Conservation (phyloP, 441 rosid species). For the Eruca vesicaria region DNA sequence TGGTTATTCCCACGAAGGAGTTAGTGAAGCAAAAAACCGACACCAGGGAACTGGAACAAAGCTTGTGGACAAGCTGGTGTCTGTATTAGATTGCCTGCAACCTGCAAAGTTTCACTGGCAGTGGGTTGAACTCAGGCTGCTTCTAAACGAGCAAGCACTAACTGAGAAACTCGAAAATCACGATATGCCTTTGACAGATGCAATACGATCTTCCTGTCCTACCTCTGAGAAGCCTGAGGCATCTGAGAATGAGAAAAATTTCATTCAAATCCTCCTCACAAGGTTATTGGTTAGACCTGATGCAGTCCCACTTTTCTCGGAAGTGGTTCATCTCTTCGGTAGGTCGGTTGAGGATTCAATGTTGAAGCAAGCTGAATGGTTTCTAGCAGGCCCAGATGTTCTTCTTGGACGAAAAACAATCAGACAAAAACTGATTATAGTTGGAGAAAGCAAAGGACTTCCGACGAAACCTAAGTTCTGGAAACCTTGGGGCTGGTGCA, state of each 20-base stretch:
- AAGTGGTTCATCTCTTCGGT: conserved; percentile 95
- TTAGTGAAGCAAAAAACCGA: conserved; percentile 50
- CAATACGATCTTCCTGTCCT: conserved; percentile 73
- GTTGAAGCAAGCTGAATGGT: conserved; percentile 94
- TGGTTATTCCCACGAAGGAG: conserved; percentile 53
- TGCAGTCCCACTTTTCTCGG: conserved; percentile 94
- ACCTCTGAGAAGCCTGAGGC: conserved; percentile 68
- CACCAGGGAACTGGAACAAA: conserved; percentile 63
- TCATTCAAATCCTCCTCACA: conserved; percentile 85
- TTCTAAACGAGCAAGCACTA: conserved; percentile 93
- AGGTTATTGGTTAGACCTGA: conserved; percentile 99
- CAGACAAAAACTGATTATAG: conserved; percentile 76
- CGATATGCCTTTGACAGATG: conserved; percentile 72
- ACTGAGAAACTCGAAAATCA: conserved; percentile 80
- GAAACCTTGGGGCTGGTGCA: conserved; percentile 99
- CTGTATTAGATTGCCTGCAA: conserved; percentile 78
- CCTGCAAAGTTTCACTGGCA: conserved; percentile 99
- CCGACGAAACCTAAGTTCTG: conserved; percentile 76
- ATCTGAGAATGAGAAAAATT: conserved; percentile 91
- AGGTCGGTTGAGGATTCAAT: conserved; percentile 88
- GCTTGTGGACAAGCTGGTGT: conserved; percentile 82
- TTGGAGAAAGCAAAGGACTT: conserved; percentile 78
- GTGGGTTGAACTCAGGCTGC: conserved; percentile 99
- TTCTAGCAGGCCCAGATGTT: conserved; percentile 85
- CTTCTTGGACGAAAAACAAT: conserved; percentile 91